Evolutionary conservation across 228 moss, liverwort and hornwort species (phyloP).

Genomic region (Sphagnum magellanicum): DNA sequence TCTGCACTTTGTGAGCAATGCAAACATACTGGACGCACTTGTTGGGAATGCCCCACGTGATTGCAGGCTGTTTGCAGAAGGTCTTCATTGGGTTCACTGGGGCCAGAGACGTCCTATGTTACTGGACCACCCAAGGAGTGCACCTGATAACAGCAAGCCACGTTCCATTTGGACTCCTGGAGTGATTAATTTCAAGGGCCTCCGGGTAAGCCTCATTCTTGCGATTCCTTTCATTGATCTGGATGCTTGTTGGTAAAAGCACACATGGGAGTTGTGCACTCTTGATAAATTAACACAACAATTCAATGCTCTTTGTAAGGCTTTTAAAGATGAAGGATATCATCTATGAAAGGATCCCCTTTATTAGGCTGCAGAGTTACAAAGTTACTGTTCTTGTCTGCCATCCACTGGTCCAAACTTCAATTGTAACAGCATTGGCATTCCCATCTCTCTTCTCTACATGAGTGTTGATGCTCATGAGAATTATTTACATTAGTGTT

Average conservation of each 20-base stretch:
- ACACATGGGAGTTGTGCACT: neutral
- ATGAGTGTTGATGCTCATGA: no score
- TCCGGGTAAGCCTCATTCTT: slow-evolving; percentile 24
- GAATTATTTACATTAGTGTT: neutral
- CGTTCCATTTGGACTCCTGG: slow-evolving; percentile 57
- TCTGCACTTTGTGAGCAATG: slow-evolving; percentile 60
- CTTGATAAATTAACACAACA: neutral
- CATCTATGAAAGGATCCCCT: neutral
- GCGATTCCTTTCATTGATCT: neutral
- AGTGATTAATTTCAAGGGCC: slow-evolving; percentile 28
- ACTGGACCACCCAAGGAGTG: slow-evolving; percentile 49
- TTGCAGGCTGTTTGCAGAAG: slow-evolving; percentile 65
- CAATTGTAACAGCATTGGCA: no score
- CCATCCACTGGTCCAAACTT: neutral
- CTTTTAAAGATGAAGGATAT: neutral
- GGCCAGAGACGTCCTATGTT: slow-evolving; percentile 49
- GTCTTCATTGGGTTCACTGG: slow-evolving; percentile 37
- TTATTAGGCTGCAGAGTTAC: neutral
- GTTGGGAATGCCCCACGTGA: slow-evolving; percentile 54
- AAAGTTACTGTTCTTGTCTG: neutral
- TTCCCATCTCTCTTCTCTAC: no score
- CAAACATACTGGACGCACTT: slow-evolving; percentile 66
- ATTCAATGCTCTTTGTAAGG: neutral
- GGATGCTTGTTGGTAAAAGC: neutral
- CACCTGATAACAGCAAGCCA: slow-evolving; percentile 30